Base-by-base conservation (phyloP, 2,329 filamentous ascomycete genomes). In the Monosporascus sp. region DNA sequence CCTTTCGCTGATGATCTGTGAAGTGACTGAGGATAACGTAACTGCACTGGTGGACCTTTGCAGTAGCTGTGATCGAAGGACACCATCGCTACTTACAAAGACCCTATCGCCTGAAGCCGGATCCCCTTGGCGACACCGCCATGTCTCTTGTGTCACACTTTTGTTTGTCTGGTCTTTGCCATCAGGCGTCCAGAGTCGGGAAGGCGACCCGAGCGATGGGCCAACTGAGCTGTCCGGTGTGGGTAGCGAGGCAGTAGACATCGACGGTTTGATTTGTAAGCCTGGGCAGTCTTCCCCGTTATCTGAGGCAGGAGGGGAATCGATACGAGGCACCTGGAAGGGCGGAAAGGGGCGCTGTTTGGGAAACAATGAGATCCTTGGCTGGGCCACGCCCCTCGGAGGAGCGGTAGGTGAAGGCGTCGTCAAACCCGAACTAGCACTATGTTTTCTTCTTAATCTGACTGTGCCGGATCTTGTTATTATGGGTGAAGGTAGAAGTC, bases 1-100 rank as follows among this genome's bases (percentile, higher is more conserved):
- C 1, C 68, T 64, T 51, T 70, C 70, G 28, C 63, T 60, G 65
- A 48, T 52, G 37, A 48, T 59, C 57, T 37, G 58, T 56, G 44
- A 51, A n/a, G 55, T 56, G 8, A 61, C 44, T n/a, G 55, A 53
- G 9, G 70, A 70, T 2, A 65, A 58, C 1, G 67, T 63, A 17
- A 58, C 57, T 26, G 58, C 56, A 43, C 68, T 67, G 7, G 58
- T 52, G 18, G 65, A 63, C 35, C 61, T 67, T 48, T 60, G 59
- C 37, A 67, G 40, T 7, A 61, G 50, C 11, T 48, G 60, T 18
- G 61, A 50, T 47, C 50, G 57, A 31, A 55, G 52, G 4, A 56
- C 38, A 37, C 40, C 47, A 24, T 55, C 51, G 49, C 51, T 51
- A 52, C 52, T 51, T 7, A 51, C 54, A 14, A 48, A 41, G 1